A percentile compares a stretch with the other conserved stretches of the same genome.
Conservation (phyloP, 495 filamentous ascomycete genomes). For the Glutinoglossum americanum region DNA sequence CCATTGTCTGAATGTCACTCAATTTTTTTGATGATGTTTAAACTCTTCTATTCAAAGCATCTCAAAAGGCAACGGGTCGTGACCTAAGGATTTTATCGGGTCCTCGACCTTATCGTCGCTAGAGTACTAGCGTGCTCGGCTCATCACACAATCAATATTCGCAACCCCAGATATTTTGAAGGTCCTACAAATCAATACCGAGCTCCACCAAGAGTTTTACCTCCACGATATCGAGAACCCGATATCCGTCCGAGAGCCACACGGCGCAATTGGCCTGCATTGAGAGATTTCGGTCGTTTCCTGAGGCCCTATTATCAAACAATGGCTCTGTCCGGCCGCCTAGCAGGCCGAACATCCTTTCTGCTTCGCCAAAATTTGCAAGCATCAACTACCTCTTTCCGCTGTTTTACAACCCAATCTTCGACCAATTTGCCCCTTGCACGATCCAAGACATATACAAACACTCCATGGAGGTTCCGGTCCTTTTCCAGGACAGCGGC, state of each 20-base stretch:
- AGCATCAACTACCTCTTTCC: background rate
- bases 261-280: background rate
- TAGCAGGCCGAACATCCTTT: background rate
- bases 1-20: background rate
- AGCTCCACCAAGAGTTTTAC: background rate
- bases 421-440: background rate
- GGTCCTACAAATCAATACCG: background rate
- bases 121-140: background rate
- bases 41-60: background rate
- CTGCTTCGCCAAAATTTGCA: background rate
- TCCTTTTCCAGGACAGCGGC: constrained; percentile 14
- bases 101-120: background rate
- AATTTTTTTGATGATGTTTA: background rate
- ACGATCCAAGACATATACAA: background rate
- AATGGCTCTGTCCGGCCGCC: constrained; percentile 3
- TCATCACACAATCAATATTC: background rate
- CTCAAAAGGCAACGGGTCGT: background rate
- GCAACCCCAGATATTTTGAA: background rate
- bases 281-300: background rate
- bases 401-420: background rate
- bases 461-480: constrained; percentile 4
- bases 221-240: background rate
- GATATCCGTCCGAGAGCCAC: background rate
- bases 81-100: background rate
- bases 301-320: background rate